Percentiles rank a stretch among this genome's conserved stretches.
phyloP scores from a whole-genome alignment of 441 rosid genomes.

The Gossypium davidsonii region DNA sequence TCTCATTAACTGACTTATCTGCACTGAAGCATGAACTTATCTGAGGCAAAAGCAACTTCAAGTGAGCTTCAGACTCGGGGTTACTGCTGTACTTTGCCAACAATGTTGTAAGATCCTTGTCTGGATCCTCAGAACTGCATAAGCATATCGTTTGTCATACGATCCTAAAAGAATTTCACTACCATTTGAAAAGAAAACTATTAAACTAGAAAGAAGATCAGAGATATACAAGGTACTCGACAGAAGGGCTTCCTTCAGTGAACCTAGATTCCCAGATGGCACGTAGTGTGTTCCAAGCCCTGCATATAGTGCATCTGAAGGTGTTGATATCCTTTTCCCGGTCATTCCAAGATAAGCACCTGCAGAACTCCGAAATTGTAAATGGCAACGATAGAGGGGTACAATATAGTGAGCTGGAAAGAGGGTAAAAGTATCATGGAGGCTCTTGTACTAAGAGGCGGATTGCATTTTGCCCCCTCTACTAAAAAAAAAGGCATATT shows the following conservation, averaged over 20 bases:
- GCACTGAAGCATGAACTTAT: conserved; percentile 57
- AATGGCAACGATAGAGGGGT: background rate
- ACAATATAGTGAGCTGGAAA: background rate
- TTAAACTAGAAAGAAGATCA: background rate
- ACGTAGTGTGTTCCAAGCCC: conserved; percentile 91
- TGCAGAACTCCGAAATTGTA: conserved; percentile 22
- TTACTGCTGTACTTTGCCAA: conserved; percentile 51
- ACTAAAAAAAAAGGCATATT: too few species aligned
- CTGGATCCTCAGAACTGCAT: conserved; percentile 66
- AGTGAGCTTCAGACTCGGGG: conserved; percentile 61
- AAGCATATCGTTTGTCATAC: background rate
- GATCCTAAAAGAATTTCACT: conserved; percentile 2
- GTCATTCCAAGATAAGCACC: conserved; percentile 93
- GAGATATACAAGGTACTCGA: conserved; percentile 47
- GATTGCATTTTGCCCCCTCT: too few species aligned
- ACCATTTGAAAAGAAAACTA: background rate
- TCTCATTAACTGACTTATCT: conserved; percentile 59
- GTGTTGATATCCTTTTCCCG: conserved; percentile 76
- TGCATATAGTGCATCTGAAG: conserved; percentile 71
- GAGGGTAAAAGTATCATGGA: background rate
- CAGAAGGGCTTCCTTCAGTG: conserved; percentile 65
- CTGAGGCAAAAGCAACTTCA: conserved; percentile 69
- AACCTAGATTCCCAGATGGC: conserved; percentile 55
- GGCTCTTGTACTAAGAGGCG: too few species aligned
- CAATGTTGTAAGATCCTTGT: conserved; percentile 47